These are phyloP conservation scores for Amylocystis lapponica DNA, from an alignment of 768 basidiomycete species.

Conservation along the genomic window DNA sequence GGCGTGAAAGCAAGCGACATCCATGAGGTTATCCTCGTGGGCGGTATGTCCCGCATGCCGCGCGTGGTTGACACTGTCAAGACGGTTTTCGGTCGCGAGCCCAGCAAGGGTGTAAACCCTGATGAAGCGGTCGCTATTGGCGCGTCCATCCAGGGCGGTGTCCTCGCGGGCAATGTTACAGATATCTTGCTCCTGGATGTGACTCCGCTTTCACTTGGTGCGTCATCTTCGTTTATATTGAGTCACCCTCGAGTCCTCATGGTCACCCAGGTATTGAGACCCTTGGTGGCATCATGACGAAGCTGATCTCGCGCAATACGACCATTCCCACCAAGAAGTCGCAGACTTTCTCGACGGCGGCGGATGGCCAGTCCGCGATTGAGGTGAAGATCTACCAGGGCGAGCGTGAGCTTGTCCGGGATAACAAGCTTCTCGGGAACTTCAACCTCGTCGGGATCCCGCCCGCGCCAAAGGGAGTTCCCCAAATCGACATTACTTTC, in stretches of 20 bases:
- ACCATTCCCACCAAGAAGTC: constrained; percentile 99
- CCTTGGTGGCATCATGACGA: constrained; percentile 99
- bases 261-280: constrained; percentile 73
- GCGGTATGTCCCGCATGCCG: constrained; percentile 99
- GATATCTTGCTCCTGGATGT: constrained; percentile 94
- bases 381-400: constrained; percentile 99
- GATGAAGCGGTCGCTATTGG: constrained; percentile 99
- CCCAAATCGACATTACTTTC: constrained; percentile 83
- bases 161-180: constrained; percentile 92
- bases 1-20: constrained; percentile 90
- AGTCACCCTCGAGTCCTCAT: constrained; percentile 1
- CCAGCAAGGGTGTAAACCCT: constrained; percentile 98
- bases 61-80: constrained; percentile 93
- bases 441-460: constrained; percentile 99
- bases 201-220: constrained; percentile 93
- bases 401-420: constrained; percentile 96
- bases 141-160: constrained; percentile 97
- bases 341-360: constrained; percentile 97
- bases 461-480: constrained; percentile 68
- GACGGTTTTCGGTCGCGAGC: constrained; percentile 89
- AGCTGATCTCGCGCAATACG: constrained; percentile 96
- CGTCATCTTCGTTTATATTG: constrained; percentile 13
- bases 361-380: constrained; percentile 98
- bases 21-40: constrained; percentile 95
- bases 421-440: constrained; percentile 98